phyloP scores from a whole-genome alignment of 495 filamentous ascomycete species.

The Xylaria curta region DNA sequence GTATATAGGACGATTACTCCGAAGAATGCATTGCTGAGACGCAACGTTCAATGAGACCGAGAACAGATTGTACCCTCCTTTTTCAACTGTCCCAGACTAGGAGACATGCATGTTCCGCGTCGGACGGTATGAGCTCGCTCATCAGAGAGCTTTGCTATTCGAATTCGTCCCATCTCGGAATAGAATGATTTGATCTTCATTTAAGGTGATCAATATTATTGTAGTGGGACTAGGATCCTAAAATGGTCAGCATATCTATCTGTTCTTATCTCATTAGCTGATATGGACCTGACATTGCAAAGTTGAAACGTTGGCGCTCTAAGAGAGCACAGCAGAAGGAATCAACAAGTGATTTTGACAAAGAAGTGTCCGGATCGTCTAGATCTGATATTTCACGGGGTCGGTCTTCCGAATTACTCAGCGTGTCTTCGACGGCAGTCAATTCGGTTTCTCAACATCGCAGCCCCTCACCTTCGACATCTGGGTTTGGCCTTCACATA shows the following conservation, averaged over 20 bases:
- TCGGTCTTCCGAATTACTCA: background rate
- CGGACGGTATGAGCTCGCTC: background rate
- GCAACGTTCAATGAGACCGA: background rate
- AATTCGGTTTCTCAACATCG: background rate
- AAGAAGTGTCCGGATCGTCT: background rate
- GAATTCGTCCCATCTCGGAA: background rate
- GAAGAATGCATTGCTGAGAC: background rate
- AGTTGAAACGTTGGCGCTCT: slow-evolving; percentile 6
- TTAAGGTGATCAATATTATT: background rate
- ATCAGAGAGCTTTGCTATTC: background rate
- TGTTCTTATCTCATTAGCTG: background rate
- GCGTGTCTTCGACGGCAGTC: background rate
- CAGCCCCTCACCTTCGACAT: slow-evolving; percentile 10
- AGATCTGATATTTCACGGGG: background rate
- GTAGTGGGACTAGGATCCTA: background rate
- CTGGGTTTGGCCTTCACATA: slow-evolving; percentile 12
- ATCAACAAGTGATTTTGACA: background rate
- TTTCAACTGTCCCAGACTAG: background rate
- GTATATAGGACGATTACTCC: background rate
- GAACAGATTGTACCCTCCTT: background rate
- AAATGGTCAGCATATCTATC: slow-evolving; percentile 7
- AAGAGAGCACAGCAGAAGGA: background rate
- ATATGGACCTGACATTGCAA: background rate
- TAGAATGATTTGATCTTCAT: background rate
- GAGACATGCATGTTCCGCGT: background rate